Percentiles rank a stretch among this genome's conserved stretches.
phyloP scores from a whole-genome alignment of 495 filamentous ascomycete genomes.

The Bacidia rubella region DNA sequence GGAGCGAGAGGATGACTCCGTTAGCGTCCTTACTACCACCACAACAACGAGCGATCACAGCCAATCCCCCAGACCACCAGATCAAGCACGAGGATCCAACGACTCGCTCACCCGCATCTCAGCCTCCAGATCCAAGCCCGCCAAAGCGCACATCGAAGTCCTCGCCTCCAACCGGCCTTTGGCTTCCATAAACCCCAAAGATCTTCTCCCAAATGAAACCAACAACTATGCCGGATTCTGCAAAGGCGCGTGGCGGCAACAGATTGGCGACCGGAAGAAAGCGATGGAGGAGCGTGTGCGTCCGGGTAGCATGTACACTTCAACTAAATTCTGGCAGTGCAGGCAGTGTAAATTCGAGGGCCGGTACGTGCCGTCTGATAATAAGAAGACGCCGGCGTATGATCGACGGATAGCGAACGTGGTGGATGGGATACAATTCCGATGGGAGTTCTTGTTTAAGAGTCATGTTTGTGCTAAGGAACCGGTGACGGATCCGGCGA shows the following conservation, averaged over 20 bases:
- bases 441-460: conserved; percentile 39
- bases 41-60: neutral
- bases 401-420: conserved; percentile 21
- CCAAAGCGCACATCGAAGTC: conserved; percentile 4
- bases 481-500: conserved; percentile 4
- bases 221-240: conserved; percentile 38
- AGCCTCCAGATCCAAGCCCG: neutral
- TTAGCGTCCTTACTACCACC: neutral
- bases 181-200: conserved; percentile 12
- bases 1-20: neutral
- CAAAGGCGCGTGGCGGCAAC: conserved; percentile 36
- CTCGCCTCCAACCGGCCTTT: conserved; percentile 7
- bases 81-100: neutral
- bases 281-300: conserved; percentile 24
- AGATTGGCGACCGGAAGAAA: conserved; percentile 27
- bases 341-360: conserved; percentile 31
- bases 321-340: conserved; percentile 28
- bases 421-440: conserved; percentile 29
- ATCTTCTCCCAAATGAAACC: conserved; percentile 24
- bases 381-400: conserved; percentile 18
- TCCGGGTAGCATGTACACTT: conserved; percentile 27
- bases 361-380: conserved; percentile 17
- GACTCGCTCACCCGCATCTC: neutral
- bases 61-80: neutral
- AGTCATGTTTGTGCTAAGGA: conserved; percentile 28